These are phyloP conservation scores for Linum lewisii DNA, from an alignment of 345 rosid species.

Conservation along the genomic window DNA sequence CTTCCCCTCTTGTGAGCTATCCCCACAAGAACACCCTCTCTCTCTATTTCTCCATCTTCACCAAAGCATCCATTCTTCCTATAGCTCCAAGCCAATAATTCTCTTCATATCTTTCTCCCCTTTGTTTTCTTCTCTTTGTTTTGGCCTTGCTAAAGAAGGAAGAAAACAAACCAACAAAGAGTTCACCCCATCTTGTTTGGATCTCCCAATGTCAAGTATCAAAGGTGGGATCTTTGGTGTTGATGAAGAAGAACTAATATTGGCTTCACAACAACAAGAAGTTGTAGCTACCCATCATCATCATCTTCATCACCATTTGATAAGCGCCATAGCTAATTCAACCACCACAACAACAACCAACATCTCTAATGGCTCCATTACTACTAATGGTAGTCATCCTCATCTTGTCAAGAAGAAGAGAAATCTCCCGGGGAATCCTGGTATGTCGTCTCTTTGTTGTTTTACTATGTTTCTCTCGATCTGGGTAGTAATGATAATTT, in stretches of 20 bases:
- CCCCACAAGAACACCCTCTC: not conserved
- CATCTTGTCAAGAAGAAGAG: constrained; percentile 28
- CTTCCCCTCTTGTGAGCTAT: not conserved
- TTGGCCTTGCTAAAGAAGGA: constrained; percentile 14
- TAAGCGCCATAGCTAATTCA: constrained; percentile 20
- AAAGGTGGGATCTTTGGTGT: constrained; percentile 27
- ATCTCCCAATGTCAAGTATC: constrained; percentile 28
- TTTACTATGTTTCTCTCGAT: no score
- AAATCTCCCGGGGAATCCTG: constrained; percentile 40
- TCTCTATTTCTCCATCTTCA: not conserved
- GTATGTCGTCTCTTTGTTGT: constrained; percentile 10
- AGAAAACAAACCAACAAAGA: constrained; percentile 12
- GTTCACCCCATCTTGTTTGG: not conserved
- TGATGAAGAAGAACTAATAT: constrained; percentile 9
- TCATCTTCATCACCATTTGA: constrained; percentile 3
- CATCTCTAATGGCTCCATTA: constrained; percentile 19
- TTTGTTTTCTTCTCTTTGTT: not conserved
- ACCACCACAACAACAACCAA: constrained; percentile 6
- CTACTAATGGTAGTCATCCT: constrained; percentile 8
- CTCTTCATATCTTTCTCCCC: not conserved
- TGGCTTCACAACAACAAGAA: not conserved
- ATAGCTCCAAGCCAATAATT: no score
- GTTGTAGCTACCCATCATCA: constrained; percentile 2
- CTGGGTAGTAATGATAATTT: no score
- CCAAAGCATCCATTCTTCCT: no score